Conservation (phyloP, 2,329 filamentous ascomycete species). For the Aspergillus amoenus region DNA sequence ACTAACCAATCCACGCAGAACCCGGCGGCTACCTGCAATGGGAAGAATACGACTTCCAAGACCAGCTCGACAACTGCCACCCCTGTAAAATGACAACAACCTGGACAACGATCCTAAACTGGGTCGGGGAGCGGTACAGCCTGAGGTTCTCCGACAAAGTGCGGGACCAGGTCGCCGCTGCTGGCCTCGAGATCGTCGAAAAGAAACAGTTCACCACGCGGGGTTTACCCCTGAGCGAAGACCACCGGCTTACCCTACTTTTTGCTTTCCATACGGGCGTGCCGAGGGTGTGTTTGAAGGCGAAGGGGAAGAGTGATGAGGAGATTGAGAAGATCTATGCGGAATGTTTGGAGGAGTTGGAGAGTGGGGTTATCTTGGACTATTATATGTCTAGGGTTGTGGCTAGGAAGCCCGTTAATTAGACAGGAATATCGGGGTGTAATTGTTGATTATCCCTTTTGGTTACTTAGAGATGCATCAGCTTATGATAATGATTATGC, state of each 20-base stretch:
- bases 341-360: constrained; percentile 1
- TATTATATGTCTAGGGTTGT: constrained; percentile 2
- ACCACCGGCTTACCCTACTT: neutral
- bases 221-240: neutral
- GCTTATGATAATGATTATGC: neutral
- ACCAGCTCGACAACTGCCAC: neutral
- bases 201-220: neutral
- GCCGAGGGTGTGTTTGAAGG: neutral
- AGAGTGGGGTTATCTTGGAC: neutral
- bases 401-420: neutral
- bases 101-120: neutral
- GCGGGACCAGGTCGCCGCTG: neutral
- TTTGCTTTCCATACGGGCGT: neutral
- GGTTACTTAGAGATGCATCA: neutral
- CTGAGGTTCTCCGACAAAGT: neutral
- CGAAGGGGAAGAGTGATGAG: constrained; percentile 1
- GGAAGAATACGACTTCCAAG: constrained; percentile 11
- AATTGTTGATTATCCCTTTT: no score
- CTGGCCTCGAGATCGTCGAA: neutral
- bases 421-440: neutral
- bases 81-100: neutral
- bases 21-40: constrained; percentile 8
- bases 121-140: constrained; percentile 1
- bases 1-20: neutral
- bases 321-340: neutral